phyloP scores from a whole-genome alignment of 768 basidiomycete genomes.

The Amanita molliuscula region DNA sequence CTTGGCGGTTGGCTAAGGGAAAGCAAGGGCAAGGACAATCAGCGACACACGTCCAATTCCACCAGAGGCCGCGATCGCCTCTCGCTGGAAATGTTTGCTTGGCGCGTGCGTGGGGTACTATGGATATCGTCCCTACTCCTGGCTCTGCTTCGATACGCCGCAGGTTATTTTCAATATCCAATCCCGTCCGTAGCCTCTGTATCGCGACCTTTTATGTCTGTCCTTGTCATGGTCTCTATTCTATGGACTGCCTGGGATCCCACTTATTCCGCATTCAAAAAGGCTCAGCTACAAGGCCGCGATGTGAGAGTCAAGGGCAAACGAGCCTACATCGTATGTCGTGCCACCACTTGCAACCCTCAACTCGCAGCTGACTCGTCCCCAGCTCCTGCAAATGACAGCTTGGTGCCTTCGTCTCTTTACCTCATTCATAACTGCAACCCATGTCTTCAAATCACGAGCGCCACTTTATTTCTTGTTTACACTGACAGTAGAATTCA shows the following conservation, averaged over 20 bases:
- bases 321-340: conserved; percentile 48
- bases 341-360: neutral
- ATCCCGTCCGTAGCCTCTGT: neutral
- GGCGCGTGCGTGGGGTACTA: conserved; percentile 60
- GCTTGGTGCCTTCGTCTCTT: conserved; percentile 48
- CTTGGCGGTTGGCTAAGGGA: conserved; percentile 61
- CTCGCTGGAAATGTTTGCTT: conserved; percentile 42
- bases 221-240: conserved; percentile 46
- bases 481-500: conserved; percentile 40
- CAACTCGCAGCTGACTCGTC: neutral
- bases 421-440: conserved; percentile 36
- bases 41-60: conserved; percentile 34
- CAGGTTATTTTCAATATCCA: neutral
- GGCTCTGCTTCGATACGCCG: conserved; percentile 30
- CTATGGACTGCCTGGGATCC: conserved; percentile 86
- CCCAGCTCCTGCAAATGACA: conserved; percentile 47
- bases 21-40: conserved; percentile 55
- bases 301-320: conserved; percentile 61
- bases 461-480: conserved; percentile 35
- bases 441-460: conserved; percentile 15
- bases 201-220: conserved; percentile 31
- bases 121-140: conserved; percentile 44
- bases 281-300: conserved; percentile 59
- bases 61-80: conserved; percentile 31
- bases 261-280: conserved; percentile 52